Evolutionary conservation across 2,329 filamentous ascomycete species (phyloP).

Genomic region (Scorias spongiosa): DNA sequence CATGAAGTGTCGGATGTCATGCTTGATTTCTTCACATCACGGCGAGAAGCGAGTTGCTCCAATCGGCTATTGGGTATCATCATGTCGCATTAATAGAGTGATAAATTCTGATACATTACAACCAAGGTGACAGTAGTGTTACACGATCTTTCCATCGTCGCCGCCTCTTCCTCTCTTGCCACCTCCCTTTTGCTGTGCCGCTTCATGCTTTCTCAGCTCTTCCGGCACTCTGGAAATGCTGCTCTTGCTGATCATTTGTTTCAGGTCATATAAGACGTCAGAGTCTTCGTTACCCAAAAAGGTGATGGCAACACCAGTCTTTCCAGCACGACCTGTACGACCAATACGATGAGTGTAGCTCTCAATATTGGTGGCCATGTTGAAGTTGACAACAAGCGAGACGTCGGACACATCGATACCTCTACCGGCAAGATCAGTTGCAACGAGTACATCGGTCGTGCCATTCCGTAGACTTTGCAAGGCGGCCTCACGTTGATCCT

Average conservation of each 20-base stretch:
- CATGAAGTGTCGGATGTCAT: background rate
- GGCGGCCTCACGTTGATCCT: slow-evolving; percentile 92
- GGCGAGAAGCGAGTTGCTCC: background rate
- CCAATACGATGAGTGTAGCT: slow-evolving; percentile 94
- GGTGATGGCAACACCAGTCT: slow-evolving; percentile 89
- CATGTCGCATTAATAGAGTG: no score
- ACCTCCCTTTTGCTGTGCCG: slow-evolving; percentile 60
- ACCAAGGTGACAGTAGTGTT: background rate
- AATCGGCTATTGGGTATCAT: no score
- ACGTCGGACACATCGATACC: slow-evolving; percentile 97
- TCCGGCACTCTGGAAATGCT: slow-evolving; percentile 79
- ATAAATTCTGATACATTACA: no score
- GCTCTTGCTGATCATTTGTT: slow-evolving; percentile 89
- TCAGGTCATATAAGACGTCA: slow-evolving; percentile 80
- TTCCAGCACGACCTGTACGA: slow-evolving; percentile 91
- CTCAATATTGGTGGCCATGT: slow-evolving; percentile 90
- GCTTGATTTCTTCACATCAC: background rate
- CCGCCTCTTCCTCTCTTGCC: slow-evolving; percentile 1
- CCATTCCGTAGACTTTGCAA: slow-evolving; percentile 71
- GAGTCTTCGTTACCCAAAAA: slow-evolving; percentile 84
- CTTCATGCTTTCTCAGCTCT: slow-evolving; percentile 76
- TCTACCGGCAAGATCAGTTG: slow-evolving; percentile 86
- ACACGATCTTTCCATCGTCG: background rate
- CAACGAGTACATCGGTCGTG: slow-evolving; percentile 73
- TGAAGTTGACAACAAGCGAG: slow-evolving; percentile 92